Evolutionary conservation across 2,329 filamentous ascomycete species (phyloP).

Genomic region (Thelonectria discophora): DNA sequence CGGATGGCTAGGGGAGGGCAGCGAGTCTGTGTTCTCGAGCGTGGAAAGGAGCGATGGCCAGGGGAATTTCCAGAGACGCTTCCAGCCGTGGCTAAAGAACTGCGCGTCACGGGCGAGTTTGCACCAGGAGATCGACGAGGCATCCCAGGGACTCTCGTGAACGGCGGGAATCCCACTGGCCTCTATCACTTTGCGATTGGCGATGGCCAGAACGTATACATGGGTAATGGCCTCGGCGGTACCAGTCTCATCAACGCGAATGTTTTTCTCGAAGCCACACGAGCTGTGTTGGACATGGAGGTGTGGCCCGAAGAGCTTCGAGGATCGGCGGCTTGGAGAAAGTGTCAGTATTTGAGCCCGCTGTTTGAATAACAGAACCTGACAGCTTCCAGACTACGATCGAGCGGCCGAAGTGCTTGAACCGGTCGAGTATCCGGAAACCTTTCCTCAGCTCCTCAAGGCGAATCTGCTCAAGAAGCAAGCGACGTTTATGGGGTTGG

Average conservation of each 20-base stretch:
- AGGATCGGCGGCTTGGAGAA: constrained; percentile 51
- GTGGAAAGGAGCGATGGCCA: constrained; percentile 72
- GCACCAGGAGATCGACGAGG: constrained; percentile 29
- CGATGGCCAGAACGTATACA: constrained; percentile 69
- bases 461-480: constrained; percentile 65
- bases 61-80: constrained; percentile 67
- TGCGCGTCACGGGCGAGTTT: constrained; percentile 66
- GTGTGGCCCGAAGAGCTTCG: constrained; percentile 69
- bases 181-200: constrained; percentile 72
- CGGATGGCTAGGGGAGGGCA: constrained; percentile 66
- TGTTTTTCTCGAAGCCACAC: constrained; percentile 69
- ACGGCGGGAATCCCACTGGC: constrained; percentile 63
- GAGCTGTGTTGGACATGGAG: constrained; percentile 60
- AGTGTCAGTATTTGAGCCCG: constrained; percentile 59
- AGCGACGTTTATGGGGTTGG: constrained; percentile 60
- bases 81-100: constrained; percentile 57
- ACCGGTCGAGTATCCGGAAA: constrained; percentile 64
- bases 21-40: constrained; percentile 71
- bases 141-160: constrained; percentile 35
- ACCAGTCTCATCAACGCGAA: constrained; percentile 74
- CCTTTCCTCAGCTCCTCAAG: constrained; percentile 67
- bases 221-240: constrained; percentile 71
- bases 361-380: too few species aligned
- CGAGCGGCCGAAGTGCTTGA: constrained; percentile 65
- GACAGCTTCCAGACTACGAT: constrained; percentile 60